Base-by-base conservation (phyloP, 2,329 filamentous ascomycete species). In the Myriosclerotinia scirpicola region DNA sequence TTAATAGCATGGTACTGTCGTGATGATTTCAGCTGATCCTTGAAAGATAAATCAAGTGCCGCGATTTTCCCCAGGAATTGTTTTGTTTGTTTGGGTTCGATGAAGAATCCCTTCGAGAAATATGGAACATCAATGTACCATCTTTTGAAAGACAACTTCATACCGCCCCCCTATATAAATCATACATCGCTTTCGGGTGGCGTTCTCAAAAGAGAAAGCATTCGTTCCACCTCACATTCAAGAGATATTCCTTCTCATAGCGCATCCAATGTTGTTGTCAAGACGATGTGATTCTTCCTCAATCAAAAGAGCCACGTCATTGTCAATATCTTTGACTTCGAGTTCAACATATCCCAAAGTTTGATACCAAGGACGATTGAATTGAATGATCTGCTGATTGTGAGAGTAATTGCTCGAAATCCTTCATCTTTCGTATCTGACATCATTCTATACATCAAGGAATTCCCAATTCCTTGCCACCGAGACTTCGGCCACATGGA, bases 321-420 rank as follows among this genome's bases (percentile, higher is more conserved):
- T 36, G 7, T 60, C 60, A 42, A 67, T 68, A 9, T 72, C 70
- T 40, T 69, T 64, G 6, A 65, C 46, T 54, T 70, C 69, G 5
- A 75, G 68, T 54, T 75, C 72, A 12, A 68, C 34, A 64, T 75
- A 75, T 7, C 74, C 74, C 61, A 75, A 58, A 50, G 59, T 73
- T 12, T 69, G 65, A 67, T 73, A 76, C 73, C 73, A 76, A 54
- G 72, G 74, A 34, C 72, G 72, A 65, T 76, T 75, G 71, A 72
- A 76, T 17, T 71, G 69, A 30, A 75, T 62, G 65, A 69, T 62
- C 68, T 69, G 65, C 70, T 76, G 11, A 73, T 75, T n/a, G 74
- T 75, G 36, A 76, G 65, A 14, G 73, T 73, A 11, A 75, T 67
- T 15, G 69, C 67, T 60, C 69, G 72, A 66, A 71, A 76, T 55